phyloP scores from a whole-genome alignment of 2,329 filamentous ascomycete species.

The Chalaropsis thielavioides region DNA sequence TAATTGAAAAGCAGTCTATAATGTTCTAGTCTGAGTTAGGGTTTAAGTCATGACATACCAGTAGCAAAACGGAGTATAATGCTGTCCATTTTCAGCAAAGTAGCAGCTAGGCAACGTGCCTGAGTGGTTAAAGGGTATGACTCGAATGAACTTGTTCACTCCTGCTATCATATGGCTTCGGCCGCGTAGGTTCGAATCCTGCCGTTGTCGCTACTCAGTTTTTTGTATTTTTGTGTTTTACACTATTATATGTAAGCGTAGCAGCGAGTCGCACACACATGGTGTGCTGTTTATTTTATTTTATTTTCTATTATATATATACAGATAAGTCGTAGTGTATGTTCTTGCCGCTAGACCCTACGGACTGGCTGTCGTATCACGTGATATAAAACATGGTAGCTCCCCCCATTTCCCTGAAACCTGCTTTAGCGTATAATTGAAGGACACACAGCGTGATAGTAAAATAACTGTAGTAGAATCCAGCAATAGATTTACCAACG shows the following conservation, averaged over 20 bases:
- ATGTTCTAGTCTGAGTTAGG: not conserved
- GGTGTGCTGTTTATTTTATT: too few relatives aligned
- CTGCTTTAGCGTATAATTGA: not conserved
- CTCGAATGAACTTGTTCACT: conserved; percentile 13
- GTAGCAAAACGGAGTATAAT: not conserved
- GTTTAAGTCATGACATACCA: not conserved
- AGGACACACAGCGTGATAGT: not conserved
- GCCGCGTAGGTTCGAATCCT: conserved; percentile 16
- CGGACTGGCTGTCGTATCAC: too few relatives aligned
- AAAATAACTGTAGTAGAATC: not conserved
- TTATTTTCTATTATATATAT: too few relatives aligned
- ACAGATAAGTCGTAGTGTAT: too few relatives aligned
- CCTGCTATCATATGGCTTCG: conserved; percentile 16
- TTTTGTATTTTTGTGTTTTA: not conserved
- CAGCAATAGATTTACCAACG: not conserved
- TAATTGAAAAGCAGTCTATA: not conserved
- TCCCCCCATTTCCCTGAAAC: not conserved
- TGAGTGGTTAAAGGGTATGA: conserved; percentile 18
- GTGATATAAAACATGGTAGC: too few relatives aligned
- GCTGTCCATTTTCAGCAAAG: not conserved
- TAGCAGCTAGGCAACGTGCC: conserved; percentile 11
- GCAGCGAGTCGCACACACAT: not conserved
- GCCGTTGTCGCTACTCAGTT: conserved; percentile 8
- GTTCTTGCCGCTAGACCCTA: too few relatives aligned
- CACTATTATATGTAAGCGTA: not conserved